Percentiles rank a stretch among this genome's conserved stretches.
phyloP scores from a whole-genome alignment of 805 yeast genomes.

The Candida xyloterini region DNA sequence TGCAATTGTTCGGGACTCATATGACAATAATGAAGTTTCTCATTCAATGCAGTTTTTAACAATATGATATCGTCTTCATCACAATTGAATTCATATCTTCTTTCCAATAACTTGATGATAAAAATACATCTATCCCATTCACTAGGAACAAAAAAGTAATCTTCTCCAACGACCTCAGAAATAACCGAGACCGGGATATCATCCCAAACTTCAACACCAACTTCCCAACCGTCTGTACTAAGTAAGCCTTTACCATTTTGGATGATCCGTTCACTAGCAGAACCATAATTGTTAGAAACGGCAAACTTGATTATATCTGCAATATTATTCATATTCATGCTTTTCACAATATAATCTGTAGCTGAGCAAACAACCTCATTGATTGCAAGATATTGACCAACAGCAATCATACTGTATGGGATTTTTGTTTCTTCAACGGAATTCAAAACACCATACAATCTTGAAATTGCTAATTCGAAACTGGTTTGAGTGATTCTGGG shows the following conservation, averaged over 20 bases:
- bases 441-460: conserved; percentile 45
- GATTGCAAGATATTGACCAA: conserved; percentile 49
- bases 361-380: conserved; percentile 43
- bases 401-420: conserved; percentile 44
- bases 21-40: conserved; percentile 46
- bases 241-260: conserved; percentile 47
- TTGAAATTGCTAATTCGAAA: conserved; percentile 46
- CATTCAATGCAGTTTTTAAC: conserved; percentile 37
- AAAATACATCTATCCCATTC: conserved; percentile 57
- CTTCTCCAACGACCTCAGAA: conserved; percentile 44
- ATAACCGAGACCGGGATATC: conserved; percentile 42
- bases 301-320: conserved; percentile 42
- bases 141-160: conserved; percentile 50
- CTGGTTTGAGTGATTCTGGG: conserved; percentile 41
- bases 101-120: conserved; percentile 40
- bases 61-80: conserved; percentile 21
- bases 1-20: conserved; percentile 46
- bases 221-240: conserved; percentile 49
- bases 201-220: conserved; percentile 45
- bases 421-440: conserved; percentile 32
- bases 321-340: conserved; percentile 37
- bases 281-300: conserved; percentile 41
- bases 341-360: conserved; percentile 37
- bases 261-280: conserved; percentile 42
- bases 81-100: conserved; percentile 27